A percentile compares a stretch with the other conserved stretches of the same genome.
Conservation (phyloP, 371 early-diverging fungal genomes). For the Chytridium lagenaria region DNA sequence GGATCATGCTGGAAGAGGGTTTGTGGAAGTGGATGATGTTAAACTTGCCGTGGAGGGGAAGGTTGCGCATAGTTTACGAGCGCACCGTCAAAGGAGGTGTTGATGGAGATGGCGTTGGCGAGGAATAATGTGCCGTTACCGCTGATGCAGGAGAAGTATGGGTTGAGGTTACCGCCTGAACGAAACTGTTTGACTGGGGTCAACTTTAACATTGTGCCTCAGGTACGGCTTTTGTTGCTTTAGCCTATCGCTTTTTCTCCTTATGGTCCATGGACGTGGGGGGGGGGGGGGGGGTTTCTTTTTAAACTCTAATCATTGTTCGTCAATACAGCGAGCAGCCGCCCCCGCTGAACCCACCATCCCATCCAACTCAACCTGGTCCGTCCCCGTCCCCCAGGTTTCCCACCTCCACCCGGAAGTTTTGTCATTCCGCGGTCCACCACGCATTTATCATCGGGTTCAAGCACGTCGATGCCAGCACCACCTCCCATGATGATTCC, state of each 20-base stretch:
- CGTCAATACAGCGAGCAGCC: background rate
- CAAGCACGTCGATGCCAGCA: background rate
- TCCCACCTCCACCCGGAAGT: background rate
- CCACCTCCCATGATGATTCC: conserved; percentile 10
- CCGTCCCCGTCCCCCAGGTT: background rate
- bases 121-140: conserved; percentile 91
- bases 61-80: conserved; percentile 86
- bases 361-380: background rate
- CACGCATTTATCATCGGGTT: background rate
- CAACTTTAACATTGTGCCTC: conserved; percentile 89
- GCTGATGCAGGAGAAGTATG: conserved; percentile 85
- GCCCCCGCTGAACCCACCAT: background rate
- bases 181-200: conserved; percentile 85
- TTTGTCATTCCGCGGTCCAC: background rate
- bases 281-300: no score
- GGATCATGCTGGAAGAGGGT: conserved; percentile 87
- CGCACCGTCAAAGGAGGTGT: conserved; percentile 89
- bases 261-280: no score
- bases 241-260: no score
- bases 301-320: background rate
- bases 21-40: conserved; percentile 87
- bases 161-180: conserved; percentile 92
- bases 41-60: conserved; percentile 92
- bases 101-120: conserved; percentile 84
- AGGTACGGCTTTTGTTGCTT: conserved; percentile 57